Evolutionary conservation across 23 red algal genomes (phyloP), one percentile per base, ranked within the genome.

Genomic region (Chondrus crispus): DNA sequence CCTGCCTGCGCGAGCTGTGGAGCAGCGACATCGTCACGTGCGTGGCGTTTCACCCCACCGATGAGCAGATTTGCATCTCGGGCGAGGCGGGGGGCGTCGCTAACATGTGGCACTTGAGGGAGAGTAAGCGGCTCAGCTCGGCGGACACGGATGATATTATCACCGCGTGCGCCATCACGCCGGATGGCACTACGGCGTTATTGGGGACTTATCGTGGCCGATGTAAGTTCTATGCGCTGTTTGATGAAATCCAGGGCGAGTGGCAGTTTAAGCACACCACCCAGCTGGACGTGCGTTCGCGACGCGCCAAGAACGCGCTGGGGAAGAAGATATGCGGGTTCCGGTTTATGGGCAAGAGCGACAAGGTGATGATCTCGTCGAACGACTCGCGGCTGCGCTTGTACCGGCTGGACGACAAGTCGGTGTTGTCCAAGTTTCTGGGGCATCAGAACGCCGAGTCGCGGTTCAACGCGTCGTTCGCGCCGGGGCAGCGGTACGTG

Each of bases 1-100:
- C 85, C 20, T 88, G 84, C 32, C 73, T 98, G 18, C 87, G 96
- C n/a, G 77, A 93, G 69, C 88, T 98, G 41, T 60, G 91, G 40
- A 93, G 95, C 68, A 39, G 64, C 30, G 96, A 98, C 48, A 90
- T 95, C 62, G 94, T 98, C 32, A 98, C 96, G 1, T 55, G 88
- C 45, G 93, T 98, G 37, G 48, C 86, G 13, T 95, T 95, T 40
- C 96, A 98, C 77, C 96, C 96, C 2, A 70, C 66, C 2, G 93
- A 95, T 63, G 96, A 98, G 62, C 80, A 92, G 16, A 90, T 98
- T 2, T 98, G 94, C 53, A 85, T 98, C n/a, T 94, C 90, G 19
- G 93, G 93, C 5, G 76, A 72, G 26, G 54, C 92, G 9, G 93
- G 95, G 54, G 96, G 93, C 46, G 80, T 68, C 47, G 69, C 95